A percentile compares a stretch with the other conserved stretches of the same genome.
phyloP scores from a whole-genome alignment of 2,329 filamentous ascomycete genomes.

The Diplodia sapinea region DNA sequence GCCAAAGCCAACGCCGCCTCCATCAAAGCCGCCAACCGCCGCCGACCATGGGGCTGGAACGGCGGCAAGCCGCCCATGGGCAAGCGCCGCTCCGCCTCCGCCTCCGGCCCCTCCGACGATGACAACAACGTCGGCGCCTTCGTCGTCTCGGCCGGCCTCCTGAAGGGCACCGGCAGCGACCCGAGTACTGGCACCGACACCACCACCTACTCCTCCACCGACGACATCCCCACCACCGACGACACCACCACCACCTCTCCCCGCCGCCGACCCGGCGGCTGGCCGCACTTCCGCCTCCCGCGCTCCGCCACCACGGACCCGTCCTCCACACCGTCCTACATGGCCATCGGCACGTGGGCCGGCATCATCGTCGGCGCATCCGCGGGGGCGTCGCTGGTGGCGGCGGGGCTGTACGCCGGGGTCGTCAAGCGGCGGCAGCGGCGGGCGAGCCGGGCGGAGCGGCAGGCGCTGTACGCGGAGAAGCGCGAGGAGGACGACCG shows the following conservation, averaged over 20 bases:
- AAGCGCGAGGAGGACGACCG: conserved; percentile 10
- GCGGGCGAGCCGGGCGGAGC: not conserved
- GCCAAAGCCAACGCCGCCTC: not conserved
- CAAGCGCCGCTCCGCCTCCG: not conserved
- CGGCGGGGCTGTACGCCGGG: not conserved
- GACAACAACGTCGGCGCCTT: not conserved
- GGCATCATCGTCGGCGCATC: conserved; percentile 8
- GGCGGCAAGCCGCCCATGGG: not conserved
- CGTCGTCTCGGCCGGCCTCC: not conserved
- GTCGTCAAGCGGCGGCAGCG: not conserved
- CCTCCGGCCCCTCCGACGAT: not conserved
- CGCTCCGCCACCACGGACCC: too few relatives aligned
- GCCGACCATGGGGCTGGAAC: not conserved
- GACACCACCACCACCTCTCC: not conserved
- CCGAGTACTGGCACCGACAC: too few relatives aligned
- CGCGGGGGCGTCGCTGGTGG: not conserved
- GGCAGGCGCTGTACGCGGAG: not conserved
- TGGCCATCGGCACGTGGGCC: conserved; percentile 2
- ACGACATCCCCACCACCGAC: not conserved
- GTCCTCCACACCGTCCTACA: not conserved
- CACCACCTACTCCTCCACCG: not conserved
- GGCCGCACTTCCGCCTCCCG: not conserved
- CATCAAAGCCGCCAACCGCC: not conserved
- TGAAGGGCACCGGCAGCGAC: not conserved
- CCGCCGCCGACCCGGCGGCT: not conserved